A percentile compares a stretch with the other conserved stretches of the same genome.
These are phyloP conservation scores for Arxiozyma slooffiae DNA, from an alignment of 1,139 yeast genomes.

Conservation along the genomic window DNA sequence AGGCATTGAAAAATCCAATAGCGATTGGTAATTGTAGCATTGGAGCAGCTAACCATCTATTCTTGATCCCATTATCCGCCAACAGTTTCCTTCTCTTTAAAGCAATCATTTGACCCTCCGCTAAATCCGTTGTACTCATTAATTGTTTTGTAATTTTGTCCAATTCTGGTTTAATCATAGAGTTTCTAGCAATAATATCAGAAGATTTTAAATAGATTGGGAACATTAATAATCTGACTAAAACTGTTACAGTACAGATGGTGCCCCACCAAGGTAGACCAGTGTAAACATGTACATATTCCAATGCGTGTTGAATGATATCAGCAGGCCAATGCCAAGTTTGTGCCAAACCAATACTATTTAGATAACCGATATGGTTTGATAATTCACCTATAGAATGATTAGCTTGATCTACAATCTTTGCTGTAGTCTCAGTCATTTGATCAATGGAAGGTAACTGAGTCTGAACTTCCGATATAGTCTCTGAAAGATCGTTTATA, in stretches of 20 bases:
- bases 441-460: conserved; percentile 33
- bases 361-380: conserved; percentile 65
- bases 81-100: conserved; percentile 54
- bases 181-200: conserved; percentile 70
- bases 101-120: conserved; percentile 53
- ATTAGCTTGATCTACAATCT: conserved; percentile 24
- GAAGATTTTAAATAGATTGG: conserved; percentile 80
- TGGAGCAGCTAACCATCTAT: conserved; percentile 65
- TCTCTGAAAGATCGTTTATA: conserved; percentile 9
- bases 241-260: conserved; percentile 62
- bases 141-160: conserved; percentile 43
- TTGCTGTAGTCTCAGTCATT: conserved; percentile 10
- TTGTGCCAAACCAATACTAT: conserved; percentile 70
- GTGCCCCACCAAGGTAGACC: conserved; percentile 99
- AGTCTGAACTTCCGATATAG: conserved; percentile 30
- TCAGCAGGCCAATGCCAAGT: conserved; percentile 82
- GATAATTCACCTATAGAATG: conserved; percentile 40
- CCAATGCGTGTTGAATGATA: conserved; percentile 63
- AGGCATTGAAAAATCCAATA: conserved; percentile 79
- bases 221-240: conserved; percentile 57
- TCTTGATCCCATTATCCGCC: conserved; percentile 61
- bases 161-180: conserved; percentile 69
- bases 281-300: conserved; percentile 70
- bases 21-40: conserved; percentile 72
- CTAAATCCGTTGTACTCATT: conserved; percentile 34